phyloP scores from a whole-genome alignment of 2,329 filamentous ascomycete species.

The Fonsecaea monophora region DNA sequence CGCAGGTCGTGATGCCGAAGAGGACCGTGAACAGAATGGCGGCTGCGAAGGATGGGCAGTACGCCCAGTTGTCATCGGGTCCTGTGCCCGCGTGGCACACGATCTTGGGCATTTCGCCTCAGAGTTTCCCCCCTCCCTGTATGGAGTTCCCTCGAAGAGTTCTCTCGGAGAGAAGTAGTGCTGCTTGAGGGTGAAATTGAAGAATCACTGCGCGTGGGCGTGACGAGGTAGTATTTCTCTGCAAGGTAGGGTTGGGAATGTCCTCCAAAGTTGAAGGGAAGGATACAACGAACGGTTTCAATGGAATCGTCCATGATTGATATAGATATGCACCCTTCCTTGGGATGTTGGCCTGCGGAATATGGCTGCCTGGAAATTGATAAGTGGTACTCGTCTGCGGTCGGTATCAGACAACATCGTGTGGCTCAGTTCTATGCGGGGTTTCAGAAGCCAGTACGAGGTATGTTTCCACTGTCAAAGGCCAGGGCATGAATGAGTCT shows the following conservation, averaged over 20 bases:
- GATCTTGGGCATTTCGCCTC: slow-evolving; percentile 12
- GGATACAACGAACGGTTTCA: not conserved
- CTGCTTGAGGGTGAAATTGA: not conserved
- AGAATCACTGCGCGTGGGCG: not conserved
- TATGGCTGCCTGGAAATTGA: slow-evolving; percentile 17
- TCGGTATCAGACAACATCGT: not conserved
- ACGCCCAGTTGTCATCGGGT: slow-evolving; percentile 41
- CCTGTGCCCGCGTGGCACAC: slow-evolving; percentile 27
- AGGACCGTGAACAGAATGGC: slow-evolving; percentile 47
- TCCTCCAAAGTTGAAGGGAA: not conserved
- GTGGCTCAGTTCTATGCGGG: not conserved
- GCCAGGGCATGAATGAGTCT: not conserved
- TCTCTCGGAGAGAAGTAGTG: not conserved
- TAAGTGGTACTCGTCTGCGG: not conserved
- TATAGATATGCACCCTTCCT: not conserved
- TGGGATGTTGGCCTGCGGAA: not conserved
- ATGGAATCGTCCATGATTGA: not conserved
- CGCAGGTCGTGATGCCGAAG: slow-evolving; percentile 45
- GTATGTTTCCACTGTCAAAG: not conserved
- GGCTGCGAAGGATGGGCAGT: slow-evolving; percentile 48
- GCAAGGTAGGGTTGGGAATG: not conserved
- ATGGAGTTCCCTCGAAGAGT: no score
- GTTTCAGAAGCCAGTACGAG: not conserved
- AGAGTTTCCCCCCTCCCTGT: not conserved
- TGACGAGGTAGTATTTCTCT: not conserved